phyloP scores from a whole-genome alignment of 768 basidiomycete genomes.

The Termitomyces sp. region DNA sequence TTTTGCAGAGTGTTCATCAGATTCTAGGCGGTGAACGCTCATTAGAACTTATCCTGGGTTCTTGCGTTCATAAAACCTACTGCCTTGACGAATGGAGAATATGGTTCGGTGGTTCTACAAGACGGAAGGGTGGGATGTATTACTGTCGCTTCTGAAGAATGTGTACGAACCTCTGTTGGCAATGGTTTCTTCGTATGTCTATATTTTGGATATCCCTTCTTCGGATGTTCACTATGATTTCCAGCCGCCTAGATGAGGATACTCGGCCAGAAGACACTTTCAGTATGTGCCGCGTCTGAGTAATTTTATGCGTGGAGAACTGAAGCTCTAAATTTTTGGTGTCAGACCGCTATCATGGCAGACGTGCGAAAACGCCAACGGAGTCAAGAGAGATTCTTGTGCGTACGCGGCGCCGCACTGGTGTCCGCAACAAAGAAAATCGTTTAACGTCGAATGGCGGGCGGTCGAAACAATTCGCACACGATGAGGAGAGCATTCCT shows the following conservation, averaged over 20 bases:
- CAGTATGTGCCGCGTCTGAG: neutral
- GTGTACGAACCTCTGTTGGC: neutral
- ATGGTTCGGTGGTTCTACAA: neutral
- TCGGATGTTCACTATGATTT: neutral
- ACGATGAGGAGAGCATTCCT: neutral
- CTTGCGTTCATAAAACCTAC: neutral
- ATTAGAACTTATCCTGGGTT: neutral
- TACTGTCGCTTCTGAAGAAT: neutral
- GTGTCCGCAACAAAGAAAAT: neutral
- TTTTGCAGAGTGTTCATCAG: neutral
- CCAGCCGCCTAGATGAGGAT: neutral
- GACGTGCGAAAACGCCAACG: neutral
- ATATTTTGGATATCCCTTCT: neutral
- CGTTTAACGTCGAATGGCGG: neutral
- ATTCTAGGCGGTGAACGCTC: neutral
- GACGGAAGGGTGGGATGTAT: neutral
- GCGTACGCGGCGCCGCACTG: neutral
- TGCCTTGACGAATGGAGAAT: slow-evolving; percentile 4
- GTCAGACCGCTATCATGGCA: neutral
- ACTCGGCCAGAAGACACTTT: neutral
- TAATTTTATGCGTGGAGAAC: neutral
- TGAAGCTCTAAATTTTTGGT: neutral
- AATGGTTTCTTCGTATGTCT: neutral
- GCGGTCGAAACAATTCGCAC: neutral
- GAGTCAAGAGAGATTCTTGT: neutral